Evolutionary conservation across 2,329 filamentous ascomycete species (phyloP).

Genomic region (Canariomyces notabilis): DNA sequence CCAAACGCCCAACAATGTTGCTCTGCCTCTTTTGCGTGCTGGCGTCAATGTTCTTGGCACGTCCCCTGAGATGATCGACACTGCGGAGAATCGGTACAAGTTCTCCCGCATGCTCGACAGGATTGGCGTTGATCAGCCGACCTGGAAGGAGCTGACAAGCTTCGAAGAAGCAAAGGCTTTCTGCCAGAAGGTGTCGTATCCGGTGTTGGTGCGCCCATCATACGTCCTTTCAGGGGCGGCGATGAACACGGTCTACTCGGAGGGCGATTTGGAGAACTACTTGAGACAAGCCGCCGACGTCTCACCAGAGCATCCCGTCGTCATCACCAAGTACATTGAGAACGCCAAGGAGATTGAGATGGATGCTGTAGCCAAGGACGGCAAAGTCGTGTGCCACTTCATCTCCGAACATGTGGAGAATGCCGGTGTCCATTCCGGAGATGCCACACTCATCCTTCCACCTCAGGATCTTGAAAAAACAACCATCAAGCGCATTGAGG

Average conservation of each 20-base stretch:
- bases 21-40: constrained; percentile 77
- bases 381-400: constrained; percentile 88
- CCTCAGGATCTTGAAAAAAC: constrained; percentile 88
- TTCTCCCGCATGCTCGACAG: constrained; percentile 97
- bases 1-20: constrained; percentile 97
- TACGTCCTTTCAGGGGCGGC: constrained; percentile 96
- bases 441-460: constrained; percentile 90
- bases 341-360: constrained; percentile 99
- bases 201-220: constrained; percentile 89
- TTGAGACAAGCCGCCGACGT: constrained; percentile 88
- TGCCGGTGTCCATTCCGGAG: constrained; percentile 95
- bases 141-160: constrained; percentile 96
- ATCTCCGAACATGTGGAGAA: constrained; percentile 99
- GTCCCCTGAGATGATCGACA: constrained; percentile 98
- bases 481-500: constrained; percentile 85
- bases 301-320: constrained; percentile 90
- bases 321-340: constrained; percentile 99
- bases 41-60: constrained; percentile 93
- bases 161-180: constrained; percentile 85
- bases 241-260: constrained; percentile 98
- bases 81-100: constrained; percentile 95
- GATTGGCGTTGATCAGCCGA: constrained; percentile 91
- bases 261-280: constrained; percentile 85
- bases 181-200: constrained; percentile 84
- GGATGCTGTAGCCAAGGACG: constrained; percentile 92